These are phyloP conservation scores for Aureobasidium lini DNA, from an alignment of 2,329 filamentous ascomycete genomes.

Conservation along the genomic window DNA sequence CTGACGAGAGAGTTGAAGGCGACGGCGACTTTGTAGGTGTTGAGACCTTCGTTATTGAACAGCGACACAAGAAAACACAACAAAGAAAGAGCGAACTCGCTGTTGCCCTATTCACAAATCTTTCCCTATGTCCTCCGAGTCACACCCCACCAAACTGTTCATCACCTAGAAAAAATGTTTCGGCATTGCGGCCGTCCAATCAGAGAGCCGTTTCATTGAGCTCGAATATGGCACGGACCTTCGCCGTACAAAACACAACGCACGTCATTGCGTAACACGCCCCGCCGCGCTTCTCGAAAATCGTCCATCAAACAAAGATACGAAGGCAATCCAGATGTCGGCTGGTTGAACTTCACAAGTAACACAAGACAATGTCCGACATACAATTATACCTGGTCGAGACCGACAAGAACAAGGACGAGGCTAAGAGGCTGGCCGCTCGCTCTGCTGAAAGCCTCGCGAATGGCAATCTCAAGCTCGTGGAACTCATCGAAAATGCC, in stretches of 20 bases:
- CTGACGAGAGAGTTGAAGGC: neutral
- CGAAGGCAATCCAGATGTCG: neutral
- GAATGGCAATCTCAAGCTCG: constrained; percentile 51
- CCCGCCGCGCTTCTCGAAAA: neutral
- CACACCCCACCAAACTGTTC: constrained; percentile 1
- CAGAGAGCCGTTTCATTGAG: neutral
- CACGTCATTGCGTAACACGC: constrained; percentile 4
- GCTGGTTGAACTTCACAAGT: constrained; percentile 3
- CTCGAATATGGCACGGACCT: neutral
- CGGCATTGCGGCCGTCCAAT: neutral
- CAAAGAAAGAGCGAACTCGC: neutral
- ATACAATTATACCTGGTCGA: constrained; percentile 46
- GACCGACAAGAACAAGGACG: constrained; percentile 40
- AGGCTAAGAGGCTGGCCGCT: constrained; percentile 36
- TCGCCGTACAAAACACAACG: neutral
- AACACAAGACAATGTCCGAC: constrained; percentile 39
- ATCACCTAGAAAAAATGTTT: constrained; percentile 11
- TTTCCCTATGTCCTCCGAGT: neutral
- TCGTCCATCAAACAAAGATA: neutral
- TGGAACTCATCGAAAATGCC: constrained; percentile 56
- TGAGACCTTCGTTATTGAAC: neutral
- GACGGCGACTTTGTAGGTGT: neutral
- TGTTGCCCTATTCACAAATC: neutral
- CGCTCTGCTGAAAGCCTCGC: constrained; percentile 45
- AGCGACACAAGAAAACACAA: neutral